These are phyloP conservation scores for Eucalyptus globulus DNA, from an alignment of 345 rosid genomes.

Conservation along the genomic window DNA sequence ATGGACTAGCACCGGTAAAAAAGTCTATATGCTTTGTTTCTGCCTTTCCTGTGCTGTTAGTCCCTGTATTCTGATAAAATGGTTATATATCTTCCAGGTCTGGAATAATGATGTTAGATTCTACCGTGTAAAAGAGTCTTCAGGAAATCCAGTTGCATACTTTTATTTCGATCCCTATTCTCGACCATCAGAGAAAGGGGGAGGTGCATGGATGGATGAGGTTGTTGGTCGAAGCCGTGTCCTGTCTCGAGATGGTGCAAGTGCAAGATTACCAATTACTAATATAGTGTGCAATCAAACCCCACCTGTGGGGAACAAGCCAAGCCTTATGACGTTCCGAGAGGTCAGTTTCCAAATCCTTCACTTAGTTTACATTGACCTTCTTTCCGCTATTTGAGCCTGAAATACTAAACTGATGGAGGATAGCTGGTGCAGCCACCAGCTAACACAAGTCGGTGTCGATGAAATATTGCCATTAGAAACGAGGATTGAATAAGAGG, in stretches of 20 bases:
- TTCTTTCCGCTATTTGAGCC: neutral
- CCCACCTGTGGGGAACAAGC: constrained; percentile 83
- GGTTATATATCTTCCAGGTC: constrained; percentile 31
- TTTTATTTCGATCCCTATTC: constrained; percentile 95
- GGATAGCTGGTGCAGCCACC: neutral
- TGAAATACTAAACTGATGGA: neutral
- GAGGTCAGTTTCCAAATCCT: constrained; percentile 34
- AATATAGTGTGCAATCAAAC: constrained; percentile 93
- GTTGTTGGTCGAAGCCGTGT: constrained; percentile 67
- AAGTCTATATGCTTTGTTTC: neutral
- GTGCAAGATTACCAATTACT: constrained; percentile 56
- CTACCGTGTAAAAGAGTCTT: constrained; percentile 70
- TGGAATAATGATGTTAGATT: constrained; percentile 82
- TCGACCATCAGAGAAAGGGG: constrained; percentile 86
- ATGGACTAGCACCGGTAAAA: constrained; percentile 83
- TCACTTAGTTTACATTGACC: neutral
- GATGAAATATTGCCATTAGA: neutral
- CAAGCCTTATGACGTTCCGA: constrained; percentile 87
- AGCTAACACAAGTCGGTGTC: neutral
- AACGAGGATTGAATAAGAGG: neutral
- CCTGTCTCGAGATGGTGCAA: constrained; percentile 35
- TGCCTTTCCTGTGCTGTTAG: neutral
- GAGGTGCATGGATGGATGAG: constrained; percentile 91
- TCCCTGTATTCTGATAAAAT: neutral
- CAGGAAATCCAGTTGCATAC: constrained; percentile 66